A percentile compares a stretch with the other conserved stretches of the same genome.
Conservation (phyloP, 805 yeast genomes). For the Metschnikowia cerradonensis region DNA sequence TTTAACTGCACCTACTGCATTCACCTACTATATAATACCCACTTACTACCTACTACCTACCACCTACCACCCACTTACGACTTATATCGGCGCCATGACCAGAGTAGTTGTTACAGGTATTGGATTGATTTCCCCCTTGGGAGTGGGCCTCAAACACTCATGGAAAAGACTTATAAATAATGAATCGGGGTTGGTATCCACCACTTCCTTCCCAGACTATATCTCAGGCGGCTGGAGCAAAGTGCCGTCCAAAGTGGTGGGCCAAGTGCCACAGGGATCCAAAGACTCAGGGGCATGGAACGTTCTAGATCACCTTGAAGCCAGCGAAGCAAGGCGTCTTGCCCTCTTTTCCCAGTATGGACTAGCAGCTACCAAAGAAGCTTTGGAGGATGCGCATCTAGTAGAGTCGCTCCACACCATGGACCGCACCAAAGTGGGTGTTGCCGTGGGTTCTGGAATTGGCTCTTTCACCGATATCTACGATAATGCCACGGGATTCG, state of each 20-base stretch:
- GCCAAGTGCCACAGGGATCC: conserved; percentile 58
- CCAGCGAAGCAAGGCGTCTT: conserved; percentile 52
- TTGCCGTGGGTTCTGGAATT: conserved; percentile 89
- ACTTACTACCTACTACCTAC: too few relatives aligned
- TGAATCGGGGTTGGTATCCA: conserved; percentile 57
- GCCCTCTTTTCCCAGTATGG: conserved; percentile 79
- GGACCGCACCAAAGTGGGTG: conserved; percentile 49
- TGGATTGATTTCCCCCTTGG: conserved; percentile 84
- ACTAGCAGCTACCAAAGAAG: conserved; percentile 70
- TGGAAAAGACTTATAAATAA: conserved; percentile 54
- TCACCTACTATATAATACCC: too few relatives aligned
- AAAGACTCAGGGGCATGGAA: conserved; percentile 48
- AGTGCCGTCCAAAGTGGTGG: conserved; percentile 73
- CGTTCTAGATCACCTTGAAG: conserved; percentile 44
- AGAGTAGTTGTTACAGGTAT: conserved; percentile 92
- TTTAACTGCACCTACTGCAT: too few relatives aligned
- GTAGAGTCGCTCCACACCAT: conserved; percentile 35
- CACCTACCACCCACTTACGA: too few relatives aligned
- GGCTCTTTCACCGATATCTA: conserved; percentile 78
- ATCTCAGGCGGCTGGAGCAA: conserved; percentile 44
- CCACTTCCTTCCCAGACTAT: conserved; percentile 37
- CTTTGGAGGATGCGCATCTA: conserved; percentile 59
- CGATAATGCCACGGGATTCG: conserved; percentile 54
- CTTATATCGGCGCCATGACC: conserved; percentile 14
- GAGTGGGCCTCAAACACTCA: conserved; percentile 54